Evolutionary conservation across 2,329 filamentous ascomycete genomes (phyloP).

Genomic region (Raffaelea deltoideospora): DNA sequence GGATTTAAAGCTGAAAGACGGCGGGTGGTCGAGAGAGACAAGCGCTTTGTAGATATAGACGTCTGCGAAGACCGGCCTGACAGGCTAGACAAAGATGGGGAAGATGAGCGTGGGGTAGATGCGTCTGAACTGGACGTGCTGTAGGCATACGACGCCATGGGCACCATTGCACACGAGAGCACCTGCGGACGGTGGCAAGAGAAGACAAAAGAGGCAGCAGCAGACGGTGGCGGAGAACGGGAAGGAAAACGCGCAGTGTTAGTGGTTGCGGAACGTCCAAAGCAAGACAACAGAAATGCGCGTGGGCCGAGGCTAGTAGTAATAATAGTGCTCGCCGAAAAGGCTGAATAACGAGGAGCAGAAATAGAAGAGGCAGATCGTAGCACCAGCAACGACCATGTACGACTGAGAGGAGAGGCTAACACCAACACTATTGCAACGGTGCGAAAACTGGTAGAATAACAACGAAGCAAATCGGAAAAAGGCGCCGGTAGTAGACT

Average conservation of each 20-base stretch:
- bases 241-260: neutral
- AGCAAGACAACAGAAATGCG: neutral
- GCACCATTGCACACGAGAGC: slow-evolving; percentile 12
- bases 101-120: slow-evolving; percentile 38
- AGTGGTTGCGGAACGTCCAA: neutral
- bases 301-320: neutral
- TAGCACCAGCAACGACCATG: too few species aligned
- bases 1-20: slow-evolving; percentile 38
- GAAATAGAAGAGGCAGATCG: neutral
- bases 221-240: neutral
- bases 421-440: too few species aligned
- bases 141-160: slow-evolving; percentile 30
- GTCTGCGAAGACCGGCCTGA: slow-evolving; percentile 33
- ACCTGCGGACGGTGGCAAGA: slow-evolving; percentile 1
- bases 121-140: slow-evolving; percentile 32
- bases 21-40: slow-evolving; percentile 32
- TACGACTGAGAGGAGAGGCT: too few species aligned
- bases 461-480: slow-evolving; percentile 1
- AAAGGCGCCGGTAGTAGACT: slow-evolving; percentile 1
- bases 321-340: neutral
- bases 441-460: neutral
- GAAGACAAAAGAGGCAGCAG: neutral
- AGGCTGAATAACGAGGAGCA: neutral
- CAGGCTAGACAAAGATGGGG: slow-evolving; percentile 31
- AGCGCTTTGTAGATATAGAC: slow-evolving; percentile 35